Evolutionary conservation across 139 green algal genomes (phyloP), one percentile per base, ranked within the genome.

Genomic region (Chlorella sp.): DNA sequence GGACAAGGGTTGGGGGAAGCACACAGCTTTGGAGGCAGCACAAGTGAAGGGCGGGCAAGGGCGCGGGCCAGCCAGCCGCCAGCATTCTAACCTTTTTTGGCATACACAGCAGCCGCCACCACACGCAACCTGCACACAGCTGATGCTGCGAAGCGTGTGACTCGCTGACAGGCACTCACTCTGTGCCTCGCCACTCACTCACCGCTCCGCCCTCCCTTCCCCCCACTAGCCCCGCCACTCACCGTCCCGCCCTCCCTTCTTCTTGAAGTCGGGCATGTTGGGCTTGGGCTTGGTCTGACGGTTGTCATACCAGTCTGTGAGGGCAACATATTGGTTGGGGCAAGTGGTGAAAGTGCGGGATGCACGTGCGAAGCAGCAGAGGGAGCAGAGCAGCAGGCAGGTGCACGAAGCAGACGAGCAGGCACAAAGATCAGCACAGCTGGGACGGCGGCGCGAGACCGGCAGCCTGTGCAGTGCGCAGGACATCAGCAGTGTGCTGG

Each of bases 201-300:
- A n/a, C 77, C 37, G 24, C 1, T 3, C 75, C 75, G 16, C n/a
- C n/a, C 34, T 48, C n/a, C n/a, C 75, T 24, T n/a, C 75, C n/a
- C 9, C 2, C 5, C 30, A 12, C 14, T 36, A n/a, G 48, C 48
- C 48, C 48, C 48, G 48, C 34, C 34, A 57, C 83, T 61, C 64
- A 82, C 61, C 88, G 4, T 75, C 71, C 9, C 75, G 48, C 2
- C 82, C 85, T 39, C 81, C 92, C 61, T 79, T 94, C 53, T 92
- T 73, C 80, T 92, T 93, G 89, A 93, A 95, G 83, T 95, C 93
- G 0, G 93, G 93, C 24, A 71, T 82, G 60, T 90, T 94, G 73
- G 92, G 91, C 85, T 94, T 94, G 28, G 32, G 80, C 89, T 94
- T 95, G 75, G 18, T 88, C 24, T n/a, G 15, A 36, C 92, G 91